Evolutionary conservation across 176 grass and related monocot species (phyloP).

Genomic region (Typha latifolia): DNA sequence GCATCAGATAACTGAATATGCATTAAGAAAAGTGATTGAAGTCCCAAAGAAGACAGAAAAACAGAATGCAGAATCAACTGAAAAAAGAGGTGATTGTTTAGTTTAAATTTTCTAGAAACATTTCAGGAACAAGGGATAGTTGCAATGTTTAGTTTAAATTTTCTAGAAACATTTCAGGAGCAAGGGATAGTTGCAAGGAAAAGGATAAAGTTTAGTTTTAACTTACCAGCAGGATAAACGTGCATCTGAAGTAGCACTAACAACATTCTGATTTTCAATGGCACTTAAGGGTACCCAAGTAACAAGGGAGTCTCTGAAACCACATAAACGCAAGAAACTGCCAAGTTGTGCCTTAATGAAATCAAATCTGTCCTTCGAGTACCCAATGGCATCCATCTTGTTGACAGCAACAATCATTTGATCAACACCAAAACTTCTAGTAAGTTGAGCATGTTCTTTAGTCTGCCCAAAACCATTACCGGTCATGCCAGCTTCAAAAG

Average conservation of each 20-base stretch:
- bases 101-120: no score
- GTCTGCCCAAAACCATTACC: constrained; percentile 90
- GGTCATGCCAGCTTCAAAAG: constrained; percentile 95
- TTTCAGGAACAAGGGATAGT: no score
- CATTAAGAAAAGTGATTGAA: no score
- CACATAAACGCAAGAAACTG: constrained; percentile 60
- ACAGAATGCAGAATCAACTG: no score
- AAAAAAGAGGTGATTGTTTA: no score
- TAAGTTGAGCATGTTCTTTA: constrained; percentile 88
- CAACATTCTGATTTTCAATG: constrained; percentile 82
- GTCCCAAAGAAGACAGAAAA: no score
- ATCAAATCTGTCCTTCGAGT: constrained; percentile 84
- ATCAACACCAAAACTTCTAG: constrained; percentile 92
- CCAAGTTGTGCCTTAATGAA: constrained; percentile 77
- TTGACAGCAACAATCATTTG: constrained; percentile 86
- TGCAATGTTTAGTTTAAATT: not conserved
- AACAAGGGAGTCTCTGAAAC: constrained; percentile 71
- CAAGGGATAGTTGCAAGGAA: not conserved
- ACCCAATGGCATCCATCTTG: constrained; percentile 84
- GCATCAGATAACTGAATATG: no score
- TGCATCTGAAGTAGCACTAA: constrained; percentile 50
- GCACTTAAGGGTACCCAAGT: constrained; percentile 88
- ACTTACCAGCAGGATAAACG: constrained; percentile 68
- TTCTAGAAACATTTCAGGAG: no score
- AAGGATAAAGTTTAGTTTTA: not conserved